Evolutionary conservation across 2,329 filamentous ascomycete genomes (phyloP).

Genomic region (Zalaria sp.): DNA sequence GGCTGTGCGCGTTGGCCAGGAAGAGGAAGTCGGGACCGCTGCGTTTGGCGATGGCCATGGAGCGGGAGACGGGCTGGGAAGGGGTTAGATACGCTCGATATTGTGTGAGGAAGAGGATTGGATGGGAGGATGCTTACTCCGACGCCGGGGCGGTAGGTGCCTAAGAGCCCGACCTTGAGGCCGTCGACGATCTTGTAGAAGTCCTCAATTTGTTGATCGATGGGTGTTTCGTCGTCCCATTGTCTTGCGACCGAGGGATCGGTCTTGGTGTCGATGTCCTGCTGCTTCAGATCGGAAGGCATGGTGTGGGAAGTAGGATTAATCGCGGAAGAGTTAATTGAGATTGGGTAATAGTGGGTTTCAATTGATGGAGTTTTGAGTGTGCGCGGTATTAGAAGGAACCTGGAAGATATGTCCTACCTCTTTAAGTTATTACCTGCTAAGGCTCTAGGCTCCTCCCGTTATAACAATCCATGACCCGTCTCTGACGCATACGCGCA

Average conservation of each 20-base stretch:
- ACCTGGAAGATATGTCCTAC: no score
- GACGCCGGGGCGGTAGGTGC: slow-evolving; percentile 25
- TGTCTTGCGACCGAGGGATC: slow-evolving; percentile 37
- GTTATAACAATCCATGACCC: no score
- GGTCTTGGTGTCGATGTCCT: slow-evolving; percentile 26
- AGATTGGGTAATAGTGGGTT: no score
- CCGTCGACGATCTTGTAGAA: slow-evolving; percentile 32
- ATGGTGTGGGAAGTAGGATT: slow-evolving; percentile 20
- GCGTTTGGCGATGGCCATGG: slow-evolving; percentile 43
- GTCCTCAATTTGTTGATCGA: slow-evolving; percentile 31
- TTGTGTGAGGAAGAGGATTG: not conserved
- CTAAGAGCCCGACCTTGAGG: slow-evolving; percentile 29
- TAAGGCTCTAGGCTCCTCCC: no score
- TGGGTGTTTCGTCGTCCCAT: slow-evolving; percentile 29
- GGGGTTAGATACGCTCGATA: not conserved
- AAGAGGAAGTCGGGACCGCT: slow-evolving; percentile 36
- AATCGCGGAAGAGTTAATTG: no score
- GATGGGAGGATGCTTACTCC: slow-evolving; percentile 14
- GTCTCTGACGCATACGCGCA: no score
- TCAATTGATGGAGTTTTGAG: no score
- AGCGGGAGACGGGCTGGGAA: slow-evolving; percentile 25
- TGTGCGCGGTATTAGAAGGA: no score
- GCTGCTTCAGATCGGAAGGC: slow-evolving; percentile 26
- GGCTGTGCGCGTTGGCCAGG: slow-evolving; percentile 32
- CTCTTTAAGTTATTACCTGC: no score